Percentiles rank a stretch among this genome's conserved stretches.
Conservation (phyloP, 345 rosid species). For the Streptanthus diversifolius region DNA sequence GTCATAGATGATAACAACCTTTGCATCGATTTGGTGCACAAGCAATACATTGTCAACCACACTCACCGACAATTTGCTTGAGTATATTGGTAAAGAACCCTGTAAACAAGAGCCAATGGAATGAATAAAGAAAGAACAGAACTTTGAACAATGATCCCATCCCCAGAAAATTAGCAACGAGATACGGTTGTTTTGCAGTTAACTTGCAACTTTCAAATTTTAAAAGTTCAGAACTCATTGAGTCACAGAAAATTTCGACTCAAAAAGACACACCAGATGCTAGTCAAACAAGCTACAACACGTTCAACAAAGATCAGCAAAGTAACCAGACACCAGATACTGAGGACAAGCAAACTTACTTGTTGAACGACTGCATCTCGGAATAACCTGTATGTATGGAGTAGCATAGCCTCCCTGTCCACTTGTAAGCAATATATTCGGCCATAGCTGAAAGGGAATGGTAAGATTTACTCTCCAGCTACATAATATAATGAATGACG, state of each 20-base stretch:
- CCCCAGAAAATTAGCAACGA: neutral
- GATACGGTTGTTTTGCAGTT: neutral
- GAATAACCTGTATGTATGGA: conserved; percentile 86
- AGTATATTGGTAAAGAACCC: conserved; percentile 97
- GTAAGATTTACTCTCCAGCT: neutral
- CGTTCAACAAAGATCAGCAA: neutral
- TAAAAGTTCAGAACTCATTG: neutral
- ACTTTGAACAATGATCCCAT: neutral
- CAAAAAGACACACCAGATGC: conserved; percentile 14
- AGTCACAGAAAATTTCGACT: neutral
- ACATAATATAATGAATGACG: neutral
- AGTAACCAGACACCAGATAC: conserved; percentile 13
- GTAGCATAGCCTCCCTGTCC: conserved; percentile 95
- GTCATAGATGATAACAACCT: conserved; percentile 93
- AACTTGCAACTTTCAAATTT: neutral
- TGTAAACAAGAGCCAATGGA: conserved; percentile 33
- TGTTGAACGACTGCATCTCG: conserved; percentile 95
- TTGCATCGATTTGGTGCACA: conserved; percentile 96
- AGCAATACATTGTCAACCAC: conserved; percentile 91
- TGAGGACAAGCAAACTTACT: conserved; percentile 40
- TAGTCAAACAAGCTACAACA: neutral
- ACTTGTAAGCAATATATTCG: conserved; percentile 97
- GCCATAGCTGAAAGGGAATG: conserved; percentile 68
- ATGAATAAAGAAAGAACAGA: conserved; percentile 12
- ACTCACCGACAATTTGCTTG: conserved; percentile 79